Base-by-base conservation (phyloP, 176 grass and related monocot genomes). In the Canna indica region DNA sequence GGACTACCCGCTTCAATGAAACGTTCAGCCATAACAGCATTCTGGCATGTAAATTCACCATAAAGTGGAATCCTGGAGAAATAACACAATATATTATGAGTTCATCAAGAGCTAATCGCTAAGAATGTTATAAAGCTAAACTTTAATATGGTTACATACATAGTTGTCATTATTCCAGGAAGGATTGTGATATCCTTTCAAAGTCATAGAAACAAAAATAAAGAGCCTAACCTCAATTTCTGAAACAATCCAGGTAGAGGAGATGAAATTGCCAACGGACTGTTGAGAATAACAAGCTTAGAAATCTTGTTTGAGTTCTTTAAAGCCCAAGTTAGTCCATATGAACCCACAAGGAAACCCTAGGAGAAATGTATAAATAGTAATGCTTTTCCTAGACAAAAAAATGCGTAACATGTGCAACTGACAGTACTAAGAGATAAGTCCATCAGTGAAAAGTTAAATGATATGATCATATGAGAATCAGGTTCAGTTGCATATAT, bases 1-100 rank as follows among this genome's bases (percentile, higher is more conserved):
- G 88, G 76, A 85, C 92, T 91, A 83, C 92, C 92, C 86, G 85
- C 88, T 96, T 96, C 88, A 82, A 96, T 96, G 69, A 96, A 96
- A 74, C 92, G 79, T 73, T 88, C 92, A 33, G 92, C 92, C 63
- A 88, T 77, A 82, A 96, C 76, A 82, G 88, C 92, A 91, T 96
- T 96, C 82, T 96, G 92, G 68, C 92, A 91, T 68, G 70, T 96
- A 87, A 96, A 96, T 96, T 96, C 92, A 59, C 88, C 92, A 71
- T 77, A 31, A 47, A 96, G 81, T 2, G 92, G 92, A 7, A 86
- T 83, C 64, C 88, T 96, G 77, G 31, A 85, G 72, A 68, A 29
- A 45, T 10, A 8, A 32, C n/a, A 31, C 24, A 46, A 73, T 2
- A 57, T 28, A 0, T 5, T 64, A 25, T 47, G 36, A 46, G 42